Evolutionary conservation across 2,329 filamentous ascomycete species (phyloP).

Genomic region (Microdochium nivale): DNA sequence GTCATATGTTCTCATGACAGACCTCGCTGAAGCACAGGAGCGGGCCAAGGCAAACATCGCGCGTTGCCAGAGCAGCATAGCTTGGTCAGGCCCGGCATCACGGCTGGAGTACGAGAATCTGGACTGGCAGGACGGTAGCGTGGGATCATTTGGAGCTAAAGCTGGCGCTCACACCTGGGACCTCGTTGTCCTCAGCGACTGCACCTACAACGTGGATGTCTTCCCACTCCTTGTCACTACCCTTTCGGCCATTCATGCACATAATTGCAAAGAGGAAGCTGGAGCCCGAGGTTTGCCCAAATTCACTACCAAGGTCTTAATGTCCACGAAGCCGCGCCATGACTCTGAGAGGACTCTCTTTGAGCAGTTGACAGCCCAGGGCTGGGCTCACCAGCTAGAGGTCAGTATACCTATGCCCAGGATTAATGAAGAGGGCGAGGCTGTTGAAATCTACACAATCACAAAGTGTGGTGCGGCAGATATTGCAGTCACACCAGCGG

Average conservation of each 20-base stretch:
- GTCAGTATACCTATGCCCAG: slow-evolving; percentile 35
- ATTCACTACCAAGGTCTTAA: slow-evolving; percentile 32
- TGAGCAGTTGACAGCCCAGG: slow-evolving; percentile 31
- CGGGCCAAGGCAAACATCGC: slow-evolving; percentile 38
- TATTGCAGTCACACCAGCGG: background rate
- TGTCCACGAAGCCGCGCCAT: slow-evolving; percentile 49
- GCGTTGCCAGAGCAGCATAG: background rate
- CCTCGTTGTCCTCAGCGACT: slow-evolving; percentile 47
- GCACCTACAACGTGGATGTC: slow-evolving; percentile 52
- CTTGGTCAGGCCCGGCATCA: background rate
- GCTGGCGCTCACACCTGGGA: slow-evolving; percentile 37
- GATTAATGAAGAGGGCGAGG: slow-evolving; percentile 32
- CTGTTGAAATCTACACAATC: slow-evolving; percentile 45
- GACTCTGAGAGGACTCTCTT: slow-evolving; percentile 42
- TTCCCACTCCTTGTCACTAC: slow-evolving; percentile 45
- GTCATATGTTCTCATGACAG: slow-evolving; percentile 39
- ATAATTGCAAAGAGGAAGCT: slow-evolving; percentile 16
- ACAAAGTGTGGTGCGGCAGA: background rate
- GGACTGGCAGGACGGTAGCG: slow-evolving; percentile 45
- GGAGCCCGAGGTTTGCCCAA: slow-evolving; percentile 2
- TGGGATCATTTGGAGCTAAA: slow-evolving; percentile 32
- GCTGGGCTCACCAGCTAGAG: slow-evolving; percentile 34
- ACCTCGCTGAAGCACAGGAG: slow-evolving; percentile 44
- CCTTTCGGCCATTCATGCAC: slow-evolving; percentile 36
- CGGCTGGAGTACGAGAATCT: slow-evolving; percentile 42